phyloP scores from a whole-genome alignment of 345 rosid genomes.

The Toxicodendron radicans region DNA sequence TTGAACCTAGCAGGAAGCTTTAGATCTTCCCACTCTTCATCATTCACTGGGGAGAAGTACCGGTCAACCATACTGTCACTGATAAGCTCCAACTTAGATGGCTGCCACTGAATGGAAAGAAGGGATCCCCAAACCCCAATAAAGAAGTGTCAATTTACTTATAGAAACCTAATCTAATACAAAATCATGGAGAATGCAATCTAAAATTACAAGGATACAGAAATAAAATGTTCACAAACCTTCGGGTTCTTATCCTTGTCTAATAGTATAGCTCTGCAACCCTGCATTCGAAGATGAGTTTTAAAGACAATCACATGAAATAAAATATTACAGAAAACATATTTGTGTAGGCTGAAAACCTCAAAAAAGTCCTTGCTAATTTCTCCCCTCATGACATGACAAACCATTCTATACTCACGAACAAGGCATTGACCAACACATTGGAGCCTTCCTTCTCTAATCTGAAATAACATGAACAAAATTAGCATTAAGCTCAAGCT shows the following conservation, averaged over 20 bases:
- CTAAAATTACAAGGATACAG: neutral
- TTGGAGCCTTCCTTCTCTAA: constrained; percentile 86
- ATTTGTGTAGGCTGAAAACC: constrained; percentile 41
- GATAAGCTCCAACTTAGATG: constrained; percentile 60
- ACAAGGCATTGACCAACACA: constrained; percentile 80
- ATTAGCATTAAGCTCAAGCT: constrained; percentile 11
- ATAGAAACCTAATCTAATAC: neutral
- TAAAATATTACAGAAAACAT: neutral
- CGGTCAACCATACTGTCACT: constrained; percentile 54
- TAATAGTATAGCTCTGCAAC: constrained; percentile 85
- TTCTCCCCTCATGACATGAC: constrained; percentile 75
- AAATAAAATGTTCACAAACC: constrained; percentile 38
- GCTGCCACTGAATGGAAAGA: constrained; percentile 63
- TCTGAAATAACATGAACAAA: constrained; percentile 45
- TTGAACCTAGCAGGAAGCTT: constrained; percentile 57
- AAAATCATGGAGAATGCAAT: neutral
- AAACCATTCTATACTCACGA: constrained; percentile 85
- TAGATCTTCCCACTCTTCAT: constrained; percentile 66
- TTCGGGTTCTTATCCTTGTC: constrained; percentile 87
- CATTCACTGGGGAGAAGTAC: constrained; percentile 59
- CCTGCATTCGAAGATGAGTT: constrained; percentile 43
- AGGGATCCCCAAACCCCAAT: neutral
- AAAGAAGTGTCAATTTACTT: neutral
- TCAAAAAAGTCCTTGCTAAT: constrained; percentile 84
- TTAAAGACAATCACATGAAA: neutral